Base-by-base conservation (phyloP, 352 stramenopile genomes). In the Phytophthora megakarya region DNA sequence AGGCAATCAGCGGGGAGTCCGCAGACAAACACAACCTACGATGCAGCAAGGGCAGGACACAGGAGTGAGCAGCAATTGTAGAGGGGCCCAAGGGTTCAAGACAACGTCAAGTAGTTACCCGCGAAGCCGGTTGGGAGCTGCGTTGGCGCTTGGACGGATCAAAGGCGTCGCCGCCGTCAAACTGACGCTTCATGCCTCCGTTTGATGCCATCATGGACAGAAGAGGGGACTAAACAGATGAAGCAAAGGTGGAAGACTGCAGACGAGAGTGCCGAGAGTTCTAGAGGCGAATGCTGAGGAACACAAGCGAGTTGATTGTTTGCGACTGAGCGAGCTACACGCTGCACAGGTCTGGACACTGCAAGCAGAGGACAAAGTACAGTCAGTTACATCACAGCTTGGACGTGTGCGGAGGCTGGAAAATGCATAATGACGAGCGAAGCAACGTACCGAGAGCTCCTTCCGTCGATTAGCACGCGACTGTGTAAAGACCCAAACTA, bases 21-120 rank as follows among this genome's bases (percentile, higher is more conserved):
- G 38, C 82, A 84, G n/a, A 92, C 83, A 51, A 90, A 91, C 16
- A 94, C 75, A 46, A 91, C 83, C 84, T 93, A 71, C 26, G 39
- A 49, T 22, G 22, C 40, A 42, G 64, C 37, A 52, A 68, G 53
- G 46, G 40, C 47, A 63, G 60, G 60, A 47, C 65, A 73, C 52
- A 71, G 56, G 43, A 72, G 67, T 28, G 28, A 68, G 58, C 23
- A 63, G 28, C n/a, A n/a, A 60, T 51, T 25, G 43, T 44, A 23
- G 19, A 46, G 21, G n/a, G 40, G 26, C 25, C 45, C 23, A 55
- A 53, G 25, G 44, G 52, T 5, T 12, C 8, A 57, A 40, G 19
- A 38, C 28, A 49, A 30, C 46, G 25, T 44, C 26, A 54, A 40
- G 50, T 52, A 52, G 40, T 84, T 84, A 86, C 78, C 75, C 78